These are phyloP conservation scores for Mucor mucedo DNA, from an alignment of 371 early-diverging fungal species.

Conservation along the genomic window DNA sequence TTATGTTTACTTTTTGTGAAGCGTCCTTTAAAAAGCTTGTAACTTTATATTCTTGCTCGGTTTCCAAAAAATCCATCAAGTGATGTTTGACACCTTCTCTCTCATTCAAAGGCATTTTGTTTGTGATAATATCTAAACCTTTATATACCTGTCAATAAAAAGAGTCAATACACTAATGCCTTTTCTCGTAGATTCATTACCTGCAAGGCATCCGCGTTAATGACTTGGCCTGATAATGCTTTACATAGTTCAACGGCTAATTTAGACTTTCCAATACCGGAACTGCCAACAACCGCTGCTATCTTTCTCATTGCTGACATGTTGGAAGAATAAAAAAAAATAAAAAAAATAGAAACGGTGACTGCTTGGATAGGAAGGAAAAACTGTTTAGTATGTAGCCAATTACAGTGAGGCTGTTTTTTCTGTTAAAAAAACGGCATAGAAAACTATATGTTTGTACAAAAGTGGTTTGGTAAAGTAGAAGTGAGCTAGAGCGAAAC, in stretches of 20 bases:
- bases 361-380: too few species aligned
- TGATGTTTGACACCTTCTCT: constrained; percentile 80
- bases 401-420: too few species aligned
- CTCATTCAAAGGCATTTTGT: constrained; percentile 87
- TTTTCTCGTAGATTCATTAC: constrained; percentile 43
- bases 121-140: constrained; percentile 90
- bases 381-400: too few species aligned
- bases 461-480: too few species aligned
- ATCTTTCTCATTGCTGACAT: constrained; percentile 39
- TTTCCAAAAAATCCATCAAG: constrained; percentile 81
- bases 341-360: too few species aligned
- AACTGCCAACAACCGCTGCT: constrained; percentile 79
- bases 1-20: constrained; percentile 54
- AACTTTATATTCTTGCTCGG: constrained; percentile 84
- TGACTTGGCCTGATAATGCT: constrained; percentile 85
- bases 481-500: too few species aligned
- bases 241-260: constrained; percentile 88
- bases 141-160: constrained; percentile 72
- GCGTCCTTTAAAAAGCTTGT: constrained; percentile 85
- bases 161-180: neutral
- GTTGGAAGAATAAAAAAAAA: neutral
- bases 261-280: constrained; percentile 94
- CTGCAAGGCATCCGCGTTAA: constrained; percentile 96
- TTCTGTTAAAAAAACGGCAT: too few species aligned
- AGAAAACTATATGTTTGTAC: too few species aligned